These are phyloP conservation scores for Vitis labrusca DNA, from an alignment of 164 flowering plant species.

Conservation along the genomic window DNA sequence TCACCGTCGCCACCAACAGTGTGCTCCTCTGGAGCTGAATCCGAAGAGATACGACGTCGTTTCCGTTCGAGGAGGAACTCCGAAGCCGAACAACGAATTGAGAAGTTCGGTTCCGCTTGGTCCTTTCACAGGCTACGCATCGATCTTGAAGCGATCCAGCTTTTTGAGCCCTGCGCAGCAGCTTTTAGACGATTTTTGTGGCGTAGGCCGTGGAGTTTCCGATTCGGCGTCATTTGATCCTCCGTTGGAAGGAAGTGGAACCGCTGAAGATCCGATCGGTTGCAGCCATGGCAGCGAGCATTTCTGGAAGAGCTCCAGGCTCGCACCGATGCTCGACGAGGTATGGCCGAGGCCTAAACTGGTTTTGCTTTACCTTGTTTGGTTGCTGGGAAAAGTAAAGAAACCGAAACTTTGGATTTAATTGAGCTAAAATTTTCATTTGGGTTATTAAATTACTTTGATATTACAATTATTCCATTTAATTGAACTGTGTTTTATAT, in stretches of 20 bases:
- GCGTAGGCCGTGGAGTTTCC: neutral
- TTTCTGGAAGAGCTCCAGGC: slow-evolving; percentile 13
- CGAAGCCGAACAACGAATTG: slow-evolving; percentile 1
- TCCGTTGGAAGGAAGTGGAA: neutral
- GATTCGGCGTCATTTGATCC: neutral
- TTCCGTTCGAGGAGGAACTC: neutral
- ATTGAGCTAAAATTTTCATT: no score
- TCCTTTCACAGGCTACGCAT: slow-evolving; percentile 33
- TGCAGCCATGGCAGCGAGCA: slow-evolving; percentile 1
- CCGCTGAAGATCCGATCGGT: neutral
- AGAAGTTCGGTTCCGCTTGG: slow-evolving; percentile 28
- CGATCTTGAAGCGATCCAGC: slow-evolving; percentile 21
- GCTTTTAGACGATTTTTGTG: slow-evolving; percentile 26
- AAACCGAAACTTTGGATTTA: neutral
- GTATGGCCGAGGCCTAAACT: slow-evolving; percentile 8
- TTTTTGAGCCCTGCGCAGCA: slow-evolving; percentile 29
- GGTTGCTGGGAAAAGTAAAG: neutral
- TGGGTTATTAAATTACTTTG: no score
- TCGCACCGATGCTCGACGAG: slow-evolving; percentile 26
- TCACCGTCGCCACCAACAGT: neutral
- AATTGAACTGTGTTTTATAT: no score
- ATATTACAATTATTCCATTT: no score
- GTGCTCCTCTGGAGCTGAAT: neutral
- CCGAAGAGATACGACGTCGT: neutral
- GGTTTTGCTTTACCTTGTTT: slow-evolving; percentile 1